Conservation (phyloP, 2,329 filamentous ascomycete species). For the Fusarium multiceps region DNA sequence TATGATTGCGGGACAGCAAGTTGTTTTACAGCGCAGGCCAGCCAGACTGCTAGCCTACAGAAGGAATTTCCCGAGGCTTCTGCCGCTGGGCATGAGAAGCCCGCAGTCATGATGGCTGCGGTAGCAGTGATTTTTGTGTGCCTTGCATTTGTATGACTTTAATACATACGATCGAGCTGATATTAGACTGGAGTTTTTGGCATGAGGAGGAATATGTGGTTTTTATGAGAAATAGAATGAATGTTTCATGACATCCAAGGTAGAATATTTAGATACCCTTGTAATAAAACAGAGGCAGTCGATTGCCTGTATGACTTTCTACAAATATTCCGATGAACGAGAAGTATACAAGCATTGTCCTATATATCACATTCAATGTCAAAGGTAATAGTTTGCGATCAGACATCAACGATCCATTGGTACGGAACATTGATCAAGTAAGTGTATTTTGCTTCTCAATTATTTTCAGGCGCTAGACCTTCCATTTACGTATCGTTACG, state of each 20-base stretch:
- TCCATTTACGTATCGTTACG: neutral
- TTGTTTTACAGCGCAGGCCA: slow-evolving; percentile 69
- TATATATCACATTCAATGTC: neutral
- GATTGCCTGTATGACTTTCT: neutral
- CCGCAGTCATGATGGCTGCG: slow-evolving; percentile 21
- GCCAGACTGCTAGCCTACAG: slow-evolving; percentile 66
- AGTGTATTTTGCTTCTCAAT: neutral
- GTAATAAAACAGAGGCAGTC: neutral
- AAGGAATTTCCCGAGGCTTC: slow-evolving; percentile 59
- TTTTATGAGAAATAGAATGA: slow-evolving; percentile 20
- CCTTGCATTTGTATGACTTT: slow-evolving; percentile 19
- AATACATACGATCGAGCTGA: slow-evolving; percentile 1
- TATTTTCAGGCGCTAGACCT: neutral
- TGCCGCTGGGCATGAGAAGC: neutral
- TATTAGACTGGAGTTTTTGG: slow-evolving; percentile 9
- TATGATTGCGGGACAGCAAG: slow-evolving; percentile 78
- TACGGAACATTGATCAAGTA: neutral
- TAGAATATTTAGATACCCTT: slow-evolving; percentile 27
- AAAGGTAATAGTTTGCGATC: neutral
- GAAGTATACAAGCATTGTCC: neutral
- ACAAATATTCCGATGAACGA: neutral
- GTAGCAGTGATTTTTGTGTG: slow-evolving; percentile 5
- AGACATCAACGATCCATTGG: neutral
- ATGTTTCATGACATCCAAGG: slow-evolving; percentile 6
- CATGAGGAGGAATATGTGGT: neutral